Evolutionary conservation across 768 basidiomycete genomes (phyloP), one percentile per base, ranked within the genome.

Genomic region (Rhizopogon rudus): DNA sequence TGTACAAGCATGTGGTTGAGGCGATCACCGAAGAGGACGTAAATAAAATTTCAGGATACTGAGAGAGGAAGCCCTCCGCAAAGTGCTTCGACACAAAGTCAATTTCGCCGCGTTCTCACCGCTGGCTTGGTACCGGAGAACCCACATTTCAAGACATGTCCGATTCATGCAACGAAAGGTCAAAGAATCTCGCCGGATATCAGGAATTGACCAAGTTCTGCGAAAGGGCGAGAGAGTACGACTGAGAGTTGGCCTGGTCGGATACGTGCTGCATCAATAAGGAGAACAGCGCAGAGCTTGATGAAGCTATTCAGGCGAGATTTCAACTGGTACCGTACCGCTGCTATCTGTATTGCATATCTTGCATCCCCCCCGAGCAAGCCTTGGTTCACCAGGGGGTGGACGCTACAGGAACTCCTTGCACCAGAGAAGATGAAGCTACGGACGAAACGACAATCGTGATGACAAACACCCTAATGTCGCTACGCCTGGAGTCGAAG

Each of bases 301-400:
- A 66, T 22, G 68, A 67, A 40, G 64, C 66, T 37, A 67, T 69
- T 48, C 62, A 59, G 5, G 63, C 67, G 0, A n/a, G n/a, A 68
- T 69, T 68, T 65, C 48, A 40, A 55, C 10, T 68, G 66, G 67
- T 68, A 68, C 42, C 57, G 55, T 2, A 56, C 54, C 8, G 58
- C 67, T 16, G 40, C 59, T 5, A 52, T 68, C 25, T 25, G 25
- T 25, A 25, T 9, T 68, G 67, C 62, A 12, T 6, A 53, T 31
- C 25, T 25, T 25, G 25, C 25, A 25, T 25, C 25, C 25, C 55
- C 63, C 16, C 48, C 16, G 22, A 31, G 57, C 17, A 67, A 58
- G 20, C 53, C 53, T 16, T 68, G 66, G 67, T 65, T 65, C 50
- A 60, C 28, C 5, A 55, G 64, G 37, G 61, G 64, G 12, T 65